Conservation (phyloP, 2,329 filamentous ascomycete species). For the Colletotrichum sp. region DNA sequence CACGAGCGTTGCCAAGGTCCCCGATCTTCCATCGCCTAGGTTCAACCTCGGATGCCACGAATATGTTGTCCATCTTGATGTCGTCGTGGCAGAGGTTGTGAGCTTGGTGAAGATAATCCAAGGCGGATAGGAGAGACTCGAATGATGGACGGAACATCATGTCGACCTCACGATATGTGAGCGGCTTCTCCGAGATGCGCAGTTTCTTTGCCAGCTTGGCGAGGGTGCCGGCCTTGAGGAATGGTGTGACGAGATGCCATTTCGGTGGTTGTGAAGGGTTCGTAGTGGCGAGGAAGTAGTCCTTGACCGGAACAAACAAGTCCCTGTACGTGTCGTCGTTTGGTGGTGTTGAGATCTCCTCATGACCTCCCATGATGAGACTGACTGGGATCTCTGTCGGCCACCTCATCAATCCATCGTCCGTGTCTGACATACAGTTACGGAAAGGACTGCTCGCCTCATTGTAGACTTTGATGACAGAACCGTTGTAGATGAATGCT, state of each 20-base stretch:
- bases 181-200: conserved; percentile 4
- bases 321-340: background rate
- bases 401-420: conserved; percentile 24
- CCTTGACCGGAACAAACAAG: conserved; percentile 30
- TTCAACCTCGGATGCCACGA: conserved; percentile 22
- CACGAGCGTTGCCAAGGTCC: conserved; percentile 35
- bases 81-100: conserved; percentile 35
- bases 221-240: conserved; percentile 28
- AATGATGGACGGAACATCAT: conserved; percentile 30
- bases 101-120: conserved; percentile 28
- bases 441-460: conserved; percentile 29
- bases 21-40: conserved; percentile 31
- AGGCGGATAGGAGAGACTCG: conserved; percentile 27
- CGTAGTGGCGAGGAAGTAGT: conserved; percentile 31
- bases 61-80: conserved; percentile 35
- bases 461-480: conserved; percentile 34
- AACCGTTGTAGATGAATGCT: conserved; percentile 28
- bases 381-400: conserved; percentile 35
- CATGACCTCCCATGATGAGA: conserved; percentile 29
- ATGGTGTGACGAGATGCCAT: conserved; percentile 34
- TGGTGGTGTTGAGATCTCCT: background rate
- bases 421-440: conserved; percentile 29
- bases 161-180: conserved; percentile 30
- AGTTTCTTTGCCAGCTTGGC: conserved; percentile 27
- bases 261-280: background rate